Evolutionary conservation across 1,139 yeast species (phyloP), one percentile per base, ranked within the genome.

Genomic region (Pichia sorboxylosa): DNA sequence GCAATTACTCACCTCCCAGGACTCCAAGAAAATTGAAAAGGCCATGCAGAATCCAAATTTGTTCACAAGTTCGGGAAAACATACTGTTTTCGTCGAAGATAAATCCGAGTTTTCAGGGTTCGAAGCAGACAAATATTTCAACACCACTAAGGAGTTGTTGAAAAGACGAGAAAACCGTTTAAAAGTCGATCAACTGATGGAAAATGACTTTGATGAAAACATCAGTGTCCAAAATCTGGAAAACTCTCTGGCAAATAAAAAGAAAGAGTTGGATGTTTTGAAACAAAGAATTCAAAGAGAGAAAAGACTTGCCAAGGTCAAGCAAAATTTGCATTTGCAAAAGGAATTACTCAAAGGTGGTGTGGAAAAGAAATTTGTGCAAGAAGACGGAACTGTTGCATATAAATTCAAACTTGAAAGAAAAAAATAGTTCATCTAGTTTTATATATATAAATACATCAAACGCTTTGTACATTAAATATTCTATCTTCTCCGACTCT

Each of bases 271-370:
- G 43, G 66, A 69, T 48, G 49, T 62, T 24, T 56, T 78, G 36
- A 67, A 77, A 48, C 64, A 63, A 39, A 64, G 83, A 42, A 54
- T 81, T 51, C 75, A 79, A 45, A 66, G 92, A 48, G 84, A 76
- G 44, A 57, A 63, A 37, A 69, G 82, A 52, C 64, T 90, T 43
- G 63, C 64, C 30, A 68, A 69, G 37, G 83, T 87, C 13, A 82
- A 82, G 49, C 64, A 66, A 29, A 70, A 75, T 47, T 75, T 85
- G 76, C 82, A 78, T 35, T 50, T 69, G 38, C 92, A 85, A 47
- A 70, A 81, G 38, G 94, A 87, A 51, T 67, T 85, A 39, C 83
- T 87, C 94, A 83, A 83, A 54, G 79, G 77, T 44, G 97, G 97
- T 0, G 73, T 73, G 38, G 83, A 81, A 58, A 81, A 79, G 66